Evolutionary conservation across 1,284 basidiomycete genomes (phyloP).

Genomic region (Puccinia hordei): DNA sequence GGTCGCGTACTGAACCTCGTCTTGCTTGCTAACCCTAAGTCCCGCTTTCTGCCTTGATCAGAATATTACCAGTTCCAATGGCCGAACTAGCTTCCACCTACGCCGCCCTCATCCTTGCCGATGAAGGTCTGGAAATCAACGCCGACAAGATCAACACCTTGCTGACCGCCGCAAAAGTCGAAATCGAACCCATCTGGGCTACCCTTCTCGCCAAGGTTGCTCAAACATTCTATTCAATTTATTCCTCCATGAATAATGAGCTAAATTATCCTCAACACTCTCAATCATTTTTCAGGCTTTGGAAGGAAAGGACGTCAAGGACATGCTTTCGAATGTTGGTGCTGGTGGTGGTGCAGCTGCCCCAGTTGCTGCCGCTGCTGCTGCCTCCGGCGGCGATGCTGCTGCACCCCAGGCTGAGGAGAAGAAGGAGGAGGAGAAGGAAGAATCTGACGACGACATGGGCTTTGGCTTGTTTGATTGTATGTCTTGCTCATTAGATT

Average conservation of each 20-base stretch:
- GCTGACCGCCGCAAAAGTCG: conserved; percentile 77
- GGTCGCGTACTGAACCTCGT: neutral
- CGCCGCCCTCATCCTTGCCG: conserved; percentile 92
- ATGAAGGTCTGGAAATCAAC: conserved; percentile 96
- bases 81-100: conserved; percentile 82
- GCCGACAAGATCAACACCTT: conserved; percentile 86
- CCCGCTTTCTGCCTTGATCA: neutral
- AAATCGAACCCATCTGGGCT: conserved; percentile 97
- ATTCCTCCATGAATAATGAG: neutral
- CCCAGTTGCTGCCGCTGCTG: conserved; percentile 63
- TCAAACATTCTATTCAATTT: neutral
- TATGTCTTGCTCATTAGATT: conserved; percentile 56
- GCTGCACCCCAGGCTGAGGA: conserved; percentile 69
- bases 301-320: conserved; percentile 96
- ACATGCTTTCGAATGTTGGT: conserved; percentile 75
- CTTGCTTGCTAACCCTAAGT: neutral
- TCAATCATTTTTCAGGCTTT: conserved; percentile 65
- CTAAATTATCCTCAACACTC: neutral
- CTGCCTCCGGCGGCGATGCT: conserved; percentile 67
- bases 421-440: conserved; percentile 66
- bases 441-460: conserved; percentile 58
- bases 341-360: conserved; percentile 68
- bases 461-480: conserved; percentile 83
- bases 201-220: conserved; percentile 79
- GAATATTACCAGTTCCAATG: neutral